A percentile compares a stretch with the other conserved stretches of the same genome.
phyloP scores from a whole-genome alignment of 176 grass and related monocot genomes.

The Aegilops bicornis region DNA sequence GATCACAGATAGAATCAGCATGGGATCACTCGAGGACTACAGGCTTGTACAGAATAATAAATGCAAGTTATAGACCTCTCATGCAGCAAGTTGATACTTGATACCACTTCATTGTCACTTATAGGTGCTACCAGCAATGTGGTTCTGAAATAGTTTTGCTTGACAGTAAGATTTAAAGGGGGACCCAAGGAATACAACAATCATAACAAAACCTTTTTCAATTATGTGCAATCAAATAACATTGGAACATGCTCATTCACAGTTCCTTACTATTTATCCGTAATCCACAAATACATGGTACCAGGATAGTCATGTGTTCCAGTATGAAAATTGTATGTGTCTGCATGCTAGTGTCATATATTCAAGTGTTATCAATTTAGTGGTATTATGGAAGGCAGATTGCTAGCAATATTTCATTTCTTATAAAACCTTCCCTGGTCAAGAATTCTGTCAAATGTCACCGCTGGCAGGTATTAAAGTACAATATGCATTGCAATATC shows the following conservation, averaged over 20 bases:
- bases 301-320: neutral
- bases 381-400: neutral
- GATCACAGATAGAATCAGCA: conserved; percentile 5
- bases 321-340: conserved; percentile 17
- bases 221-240: conserved; percentile 16
- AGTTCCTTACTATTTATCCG: neutral
- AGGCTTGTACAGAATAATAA: conserved; percentile 3
- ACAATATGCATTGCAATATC: neutral
- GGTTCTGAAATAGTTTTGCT: neutral
- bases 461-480: neutral
- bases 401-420: neutral
- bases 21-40: neutral
- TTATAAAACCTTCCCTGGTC: neutral
- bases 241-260: neutral
- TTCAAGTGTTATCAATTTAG: neutral
- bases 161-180: conserved; percentile 3
- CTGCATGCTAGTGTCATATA: neutral
- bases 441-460: conserved; percentile 3
- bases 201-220: neutral
- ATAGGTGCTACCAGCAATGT: neutral
- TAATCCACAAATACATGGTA: neutral
- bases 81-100: conserved; percentile 6
- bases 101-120: conserved; percentile 5
- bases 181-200: neutral
- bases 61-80: neutral